A percentile compares a stretch with the other conserved stretches of the same genome.
Conservation (phyloP, 139 green algal species). For the Picochlorum costavermella region DNA sequence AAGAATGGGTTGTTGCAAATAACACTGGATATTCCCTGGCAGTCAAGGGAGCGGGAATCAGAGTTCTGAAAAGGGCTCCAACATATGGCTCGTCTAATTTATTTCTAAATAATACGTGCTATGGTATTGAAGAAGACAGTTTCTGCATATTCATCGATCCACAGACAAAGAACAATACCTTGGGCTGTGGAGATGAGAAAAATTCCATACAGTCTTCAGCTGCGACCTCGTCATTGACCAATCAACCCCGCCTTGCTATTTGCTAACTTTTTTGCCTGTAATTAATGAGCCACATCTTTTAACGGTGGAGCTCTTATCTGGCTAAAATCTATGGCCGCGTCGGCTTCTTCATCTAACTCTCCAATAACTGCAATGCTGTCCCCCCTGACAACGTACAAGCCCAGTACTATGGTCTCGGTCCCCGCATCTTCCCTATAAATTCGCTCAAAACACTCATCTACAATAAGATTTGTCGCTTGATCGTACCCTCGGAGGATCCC, state of each 20-base stretch:
- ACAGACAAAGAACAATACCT: no score
- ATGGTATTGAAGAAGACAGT: not conserved
- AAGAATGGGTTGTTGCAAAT: no score
- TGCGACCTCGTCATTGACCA: no score
- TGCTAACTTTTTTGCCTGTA: no score
- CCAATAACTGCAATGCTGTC: conserved; percentile 95
- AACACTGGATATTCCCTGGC: not conserved
- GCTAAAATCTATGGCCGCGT: conserved; percentile 61
- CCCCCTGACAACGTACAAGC: conserved; percentile 84
- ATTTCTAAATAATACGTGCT: conserved; percentile 1
- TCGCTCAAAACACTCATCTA: conserved; percentile 86
- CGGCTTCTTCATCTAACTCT: conserved; percentile 84
- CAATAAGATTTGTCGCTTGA: conserved; percentile 87
- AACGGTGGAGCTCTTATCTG: conserved; percentile 63
- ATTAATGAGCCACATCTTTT: conserved; percentile 63
- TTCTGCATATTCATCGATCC: no score
- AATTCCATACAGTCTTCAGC: no score
- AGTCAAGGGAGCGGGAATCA: not conserved
- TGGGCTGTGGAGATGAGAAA: no score
- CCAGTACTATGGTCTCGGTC: conserved; percentile 78
- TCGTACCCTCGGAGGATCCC: conserved; percentile 86
- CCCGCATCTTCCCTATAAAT: conserved; percentile 79
- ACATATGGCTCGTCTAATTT: not conserved
- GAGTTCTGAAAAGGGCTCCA: conserved; percentile 1
- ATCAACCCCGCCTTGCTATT: no score